These are phyloP conservation scores for Nitzschia sp. DNA, from an alignment of 108 stramenopile species.

Conservation along the genomic window DNA sequence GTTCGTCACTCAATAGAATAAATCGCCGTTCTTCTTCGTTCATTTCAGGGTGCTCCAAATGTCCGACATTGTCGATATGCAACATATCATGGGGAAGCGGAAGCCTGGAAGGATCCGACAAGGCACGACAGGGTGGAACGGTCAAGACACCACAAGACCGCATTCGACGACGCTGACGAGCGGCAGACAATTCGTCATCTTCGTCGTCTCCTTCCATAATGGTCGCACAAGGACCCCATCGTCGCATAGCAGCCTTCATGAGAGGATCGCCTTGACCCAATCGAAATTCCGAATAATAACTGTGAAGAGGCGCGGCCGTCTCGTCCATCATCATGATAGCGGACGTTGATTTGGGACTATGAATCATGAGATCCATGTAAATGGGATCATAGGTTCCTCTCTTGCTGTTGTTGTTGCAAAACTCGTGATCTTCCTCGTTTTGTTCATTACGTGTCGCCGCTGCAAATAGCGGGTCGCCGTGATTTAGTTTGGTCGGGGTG, in stretches of 20 bases:
- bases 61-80: constrained; percentile 1
- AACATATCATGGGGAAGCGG: background rate
- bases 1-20: constrained; percentile 10
- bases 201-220: background rate
- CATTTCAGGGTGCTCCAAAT: background rate
- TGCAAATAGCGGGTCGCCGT: constrained; percentile 7
- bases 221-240: constrained; percentile 22
- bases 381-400: background rate
- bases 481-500: background rate
- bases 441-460: background rate
- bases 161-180: too few species aligned
- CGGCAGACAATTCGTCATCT: background rate
- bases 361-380: background rate
- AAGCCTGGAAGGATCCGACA: background rate
- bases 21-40: constrained; percentile 4
- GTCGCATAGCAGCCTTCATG: constrained; percentile 12
- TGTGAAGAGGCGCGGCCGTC: constrained; percentile 20
- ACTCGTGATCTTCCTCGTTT: background rate
- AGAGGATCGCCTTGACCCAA: constrained; percentile 25
- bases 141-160: too few species aligned
- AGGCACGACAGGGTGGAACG: constrained; percentile 2
- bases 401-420: background rate
- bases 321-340: too few species aligned
- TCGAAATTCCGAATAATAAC: constrained; percentile 25
- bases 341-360: background rate